Conservation (phyloP, 2,329 filamentous ascomycete species). For the Paramyrothecium roridum region DNA sequence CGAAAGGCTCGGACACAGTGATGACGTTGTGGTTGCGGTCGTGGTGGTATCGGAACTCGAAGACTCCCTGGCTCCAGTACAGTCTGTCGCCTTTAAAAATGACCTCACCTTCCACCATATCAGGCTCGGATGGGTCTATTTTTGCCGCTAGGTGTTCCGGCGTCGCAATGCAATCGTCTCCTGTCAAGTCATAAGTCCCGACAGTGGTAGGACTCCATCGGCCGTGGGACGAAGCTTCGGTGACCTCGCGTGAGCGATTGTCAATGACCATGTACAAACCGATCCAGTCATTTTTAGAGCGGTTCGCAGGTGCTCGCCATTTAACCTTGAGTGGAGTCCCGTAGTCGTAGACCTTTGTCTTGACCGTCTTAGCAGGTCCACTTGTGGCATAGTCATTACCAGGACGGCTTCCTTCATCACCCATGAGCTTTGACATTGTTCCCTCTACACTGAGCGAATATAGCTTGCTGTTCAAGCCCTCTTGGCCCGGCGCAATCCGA, state of each 20-base stretch:
- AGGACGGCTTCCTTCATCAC: constrained; percentile 56
- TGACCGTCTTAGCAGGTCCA: constrained; percentile 65
- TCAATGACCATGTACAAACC: constrained; percentile 95
- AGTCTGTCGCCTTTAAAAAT: constrained; percentile 88
- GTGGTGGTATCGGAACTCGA: constrained; percentile 97
- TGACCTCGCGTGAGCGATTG: constrained; percentile 81
- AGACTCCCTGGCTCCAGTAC: constrained; percentile 95
- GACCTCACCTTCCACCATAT: constrained; percentile 75
- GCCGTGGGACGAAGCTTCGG: constrained; percentile 79
- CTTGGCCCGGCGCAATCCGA: constrained; percentile 73
- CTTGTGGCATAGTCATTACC: constrained; percentile 72
- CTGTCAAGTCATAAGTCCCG: constrained; percentile 72
- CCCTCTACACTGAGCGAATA: constrained; percentile 77
- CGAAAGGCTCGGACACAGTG: constrained; percentile 90
- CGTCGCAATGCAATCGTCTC: constrained; percentile 72
- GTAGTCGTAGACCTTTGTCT: constrained; percentile 81
- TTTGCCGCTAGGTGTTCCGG: constrained; percentile 58
- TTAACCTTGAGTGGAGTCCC: constrained; percentile 84
- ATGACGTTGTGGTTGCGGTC: constrained; percentile 89
- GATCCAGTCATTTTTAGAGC: constrained; percentile 91
- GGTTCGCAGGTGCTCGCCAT: constrained; percentile 85
- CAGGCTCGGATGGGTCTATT: constrained; percentile 49
- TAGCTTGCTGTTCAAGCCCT: constrained; percentile 73
- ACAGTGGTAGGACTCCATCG: constrained; percentile 83
- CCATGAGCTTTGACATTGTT: constrained; percentile 48